Percentiles rank a stretch among this genome's conserved stretches.
Conservation (phyloP, 768 basidiomycete genomes). For the Symmetrospora coprosmae region DNA sequence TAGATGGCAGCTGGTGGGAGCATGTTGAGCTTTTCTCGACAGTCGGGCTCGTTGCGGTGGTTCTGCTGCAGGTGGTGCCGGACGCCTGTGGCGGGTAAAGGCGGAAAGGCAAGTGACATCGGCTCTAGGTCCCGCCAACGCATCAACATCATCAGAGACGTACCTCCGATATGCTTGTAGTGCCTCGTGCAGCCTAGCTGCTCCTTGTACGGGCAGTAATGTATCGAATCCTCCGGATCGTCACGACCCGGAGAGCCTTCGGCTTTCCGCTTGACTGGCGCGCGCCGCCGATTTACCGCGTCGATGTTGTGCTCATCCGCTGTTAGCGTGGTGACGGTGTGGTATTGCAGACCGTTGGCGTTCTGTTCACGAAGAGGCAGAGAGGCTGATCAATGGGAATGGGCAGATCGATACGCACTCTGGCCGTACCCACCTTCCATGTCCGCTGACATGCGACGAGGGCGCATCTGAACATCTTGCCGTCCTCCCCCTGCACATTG, state of each 20-base stretch:
- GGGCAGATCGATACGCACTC: too few species aligned
- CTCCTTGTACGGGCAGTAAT: slow-evolving; percentile 14
- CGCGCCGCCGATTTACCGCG: neutral
- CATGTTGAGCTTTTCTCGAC: neutral
- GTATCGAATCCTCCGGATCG: neutral
- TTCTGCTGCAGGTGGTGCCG: slow-evolving; percentile 14
- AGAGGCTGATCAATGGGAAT: neutral
- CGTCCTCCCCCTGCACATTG: neutral
- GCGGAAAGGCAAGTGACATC: neutral
- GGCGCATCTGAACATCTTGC: neutral
- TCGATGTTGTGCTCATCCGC: neutral
- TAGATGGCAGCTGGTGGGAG: neutral
- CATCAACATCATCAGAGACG: neutral
- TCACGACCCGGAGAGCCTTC: neutral
- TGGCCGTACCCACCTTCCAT: neutral
- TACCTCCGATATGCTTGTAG: slow-evolving; percentile 16
- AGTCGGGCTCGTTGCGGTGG: slow-evolving; percentile 4
- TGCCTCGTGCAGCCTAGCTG: neutral
- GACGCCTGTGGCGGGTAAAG: neutral
- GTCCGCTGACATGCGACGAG: neutral
- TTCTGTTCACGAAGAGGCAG: neutral
- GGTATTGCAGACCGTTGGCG: neutral
- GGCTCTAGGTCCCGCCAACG: neutral
- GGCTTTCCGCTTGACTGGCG: slow-evolving; percentile 5
- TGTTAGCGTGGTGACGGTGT: neutral